These are phyloP conservation scores for Arachis stenosperma DNA, from an alignment of 306 rosid genomes.

Conservation along the genomic window DNA sequence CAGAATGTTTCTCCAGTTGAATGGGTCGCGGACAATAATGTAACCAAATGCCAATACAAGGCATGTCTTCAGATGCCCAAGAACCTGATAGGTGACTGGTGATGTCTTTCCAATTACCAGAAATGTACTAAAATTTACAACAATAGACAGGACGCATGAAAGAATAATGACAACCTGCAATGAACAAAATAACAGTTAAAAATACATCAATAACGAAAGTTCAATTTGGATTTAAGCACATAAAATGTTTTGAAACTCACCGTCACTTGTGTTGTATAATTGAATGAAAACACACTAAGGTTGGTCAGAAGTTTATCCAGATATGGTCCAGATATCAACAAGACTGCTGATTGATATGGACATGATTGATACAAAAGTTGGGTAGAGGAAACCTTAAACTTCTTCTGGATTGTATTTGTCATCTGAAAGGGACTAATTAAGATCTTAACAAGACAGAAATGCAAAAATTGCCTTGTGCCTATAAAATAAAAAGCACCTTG, in stretches of 20 bases:
- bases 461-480: not conserved
- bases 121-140: conserved; percentile 94
- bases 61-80: conserved; percentile 95
- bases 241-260: conserved; percentile 50
- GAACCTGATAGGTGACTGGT: conserved; percentile 93
- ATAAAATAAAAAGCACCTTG: not conserved
- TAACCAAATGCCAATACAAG: conserved; percentile 91
- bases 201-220: not conserved
- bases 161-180: conserved; percentile 73
- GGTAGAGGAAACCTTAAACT: conserved; percentile 88
- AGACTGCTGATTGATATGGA: conserved; percentile 82
- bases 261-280: conserved; percentile 78
- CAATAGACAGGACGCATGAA: conserved; percentile 85
- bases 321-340: conserved; percentile 81
- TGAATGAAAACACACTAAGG: conserved; percentile 79
- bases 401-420: conserved; percentile 96
- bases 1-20: conserved; percentile 79
- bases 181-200: conserved; percentile 18
- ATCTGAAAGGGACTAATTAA: conserved; percentile 71
- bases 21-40: conserved; percentile 79
- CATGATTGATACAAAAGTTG: conserved; percentile 94
- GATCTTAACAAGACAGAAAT: conserved; percentile 44
- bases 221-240: not conserved
- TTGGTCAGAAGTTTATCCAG: conserved; percentile 76
- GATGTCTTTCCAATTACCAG: conserved; percentile 96